A percentile compares a stretch with the other conserved stretches of the same genome.
Evolutionary conservation across 768 basidiomycete species (phyloP).

Genomic region (Tylopilus balloui): DNA sequence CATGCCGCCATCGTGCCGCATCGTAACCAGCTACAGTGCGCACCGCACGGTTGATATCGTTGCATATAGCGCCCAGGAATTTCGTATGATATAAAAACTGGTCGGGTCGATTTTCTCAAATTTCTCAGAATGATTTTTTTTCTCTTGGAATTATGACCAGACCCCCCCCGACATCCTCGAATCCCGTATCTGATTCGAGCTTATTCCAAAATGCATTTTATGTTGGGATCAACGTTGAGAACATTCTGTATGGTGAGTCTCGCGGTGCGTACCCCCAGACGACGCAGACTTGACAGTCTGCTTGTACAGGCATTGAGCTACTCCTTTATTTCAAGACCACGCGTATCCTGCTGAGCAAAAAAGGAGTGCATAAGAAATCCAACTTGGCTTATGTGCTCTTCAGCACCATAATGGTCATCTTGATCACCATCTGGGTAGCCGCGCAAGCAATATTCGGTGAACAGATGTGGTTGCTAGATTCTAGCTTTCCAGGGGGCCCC

Average conservation of each 20-base stretch:
- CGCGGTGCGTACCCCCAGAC: not conserved
- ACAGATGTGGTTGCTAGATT: slow-evolving; percentile 35
- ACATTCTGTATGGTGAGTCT: slow-evolving; percentile 22
- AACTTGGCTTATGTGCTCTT: slow-evolving; percentile 21
- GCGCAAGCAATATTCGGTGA: slow-evolving; percentile 21
- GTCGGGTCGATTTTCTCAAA: no score
- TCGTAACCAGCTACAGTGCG: no score
- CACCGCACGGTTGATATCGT: no score
- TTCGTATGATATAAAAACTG: no score
- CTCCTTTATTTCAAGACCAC: slow-evolving; percentile 25
- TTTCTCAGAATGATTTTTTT: no score
- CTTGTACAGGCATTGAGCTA: slow-evolving; percentile 18
- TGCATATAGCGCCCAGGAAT: no score
- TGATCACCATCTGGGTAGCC: slow-evolving; percentile 30
- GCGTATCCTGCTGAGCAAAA: slow-evolving; percentile 6
- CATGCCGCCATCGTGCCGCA: no score
- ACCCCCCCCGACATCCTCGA: no score
- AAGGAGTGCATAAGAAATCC: slow-evolving; percentile 1
- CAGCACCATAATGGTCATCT: slow-evolving; percentile 24
- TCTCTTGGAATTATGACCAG: no score
- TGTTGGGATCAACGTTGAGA: slow-evolving; percentile 8
- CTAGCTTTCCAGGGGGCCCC: slow-evolving; percentile 33
- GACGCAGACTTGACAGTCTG: not conserved
- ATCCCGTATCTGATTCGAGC: no score
- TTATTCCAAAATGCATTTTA: no score